Evolutionary conservation across 139 green algal genomes (phyloP).

Genomic region (Axilococcus clingmanii): DNA sequence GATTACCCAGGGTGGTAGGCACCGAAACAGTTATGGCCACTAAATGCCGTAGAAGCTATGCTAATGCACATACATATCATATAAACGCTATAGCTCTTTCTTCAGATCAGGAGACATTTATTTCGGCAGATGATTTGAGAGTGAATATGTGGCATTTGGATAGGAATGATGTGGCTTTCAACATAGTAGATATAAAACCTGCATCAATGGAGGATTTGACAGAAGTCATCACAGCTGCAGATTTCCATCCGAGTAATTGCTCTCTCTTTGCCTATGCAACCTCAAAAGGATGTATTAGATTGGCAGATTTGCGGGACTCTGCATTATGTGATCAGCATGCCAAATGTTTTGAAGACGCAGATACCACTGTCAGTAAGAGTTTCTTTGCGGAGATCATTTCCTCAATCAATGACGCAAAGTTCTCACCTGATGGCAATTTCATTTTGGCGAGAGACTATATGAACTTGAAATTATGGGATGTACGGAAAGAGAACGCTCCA

Average conservation of each 20-base stretch:
- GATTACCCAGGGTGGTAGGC: constrained; percentile 19
- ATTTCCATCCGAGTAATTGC: constrained; percentile 89
- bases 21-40: constrained; percentile 38
- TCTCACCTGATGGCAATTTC: constrained; percentile 87
- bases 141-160: constrained; percentile 98
- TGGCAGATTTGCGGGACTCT: constrained; percentile 82
- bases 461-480: constrained; percentile 96
- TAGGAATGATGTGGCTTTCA: constrained; percentile 74
- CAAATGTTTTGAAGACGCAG: constrained; percentile 72
- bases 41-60: constrained; percentile 62
- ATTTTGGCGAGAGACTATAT: constrained; percentile 95
- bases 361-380: constrained; percentile 42
- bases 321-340: constrained; percentile 83
- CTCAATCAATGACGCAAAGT: constrained; percentile 89
- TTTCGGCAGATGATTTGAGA: constrained; percentile 88
- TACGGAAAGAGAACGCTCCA: constrained; percentile 78
- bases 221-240: constrained; percentile 93
- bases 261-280: constrained; percentile 87
- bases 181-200: constrained; percentile 99
- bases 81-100: constrained; percentile 91
- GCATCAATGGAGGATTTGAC: constrained; percentile 99
- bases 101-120: constrained; percentile 92
- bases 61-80: constrained; percentile 97
- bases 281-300: constrained; percentile 89
- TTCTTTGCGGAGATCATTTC: constrained; percentile 98